phyloP scores from a whole-genome alignment of 148 eudicot genomes.

The Chenopodium quinoa region DNA sequence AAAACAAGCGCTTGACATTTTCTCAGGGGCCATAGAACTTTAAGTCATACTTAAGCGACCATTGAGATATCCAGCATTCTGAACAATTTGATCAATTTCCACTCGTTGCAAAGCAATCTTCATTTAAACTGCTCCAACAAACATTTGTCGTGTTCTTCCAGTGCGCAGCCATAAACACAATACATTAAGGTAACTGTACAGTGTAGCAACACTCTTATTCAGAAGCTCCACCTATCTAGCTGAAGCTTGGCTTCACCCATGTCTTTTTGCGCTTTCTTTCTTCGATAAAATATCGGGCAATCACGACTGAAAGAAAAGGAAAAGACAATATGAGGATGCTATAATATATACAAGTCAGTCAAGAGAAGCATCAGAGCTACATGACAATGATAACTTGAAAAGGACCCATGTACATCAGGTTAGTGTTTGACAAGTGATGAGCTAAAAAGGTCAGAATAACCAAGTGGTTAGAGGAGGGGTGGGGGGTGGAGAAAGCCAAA shows the following conservation, averaged over 20 bases:
- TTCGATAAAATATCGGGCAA: constrained; percentile 97
- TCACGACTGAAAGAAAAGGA: constrained; percentile 63
- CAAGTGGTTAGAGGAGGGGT: background rate
- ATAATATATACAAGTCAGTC: background rate
- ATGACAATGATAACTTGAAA: background rate
- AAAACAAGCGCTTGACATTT: background rate
- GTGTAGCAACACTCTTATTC: constrained; percentile 5
- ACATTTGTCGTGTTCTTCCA: background rate
- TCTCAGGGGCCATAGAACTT: background rate
- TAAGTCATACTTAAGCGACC: background rate
- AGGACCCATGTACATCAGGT: background rate
- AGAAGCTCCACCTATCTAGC: constrained; percentile 89
- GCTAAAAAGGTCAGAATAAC: background rate
- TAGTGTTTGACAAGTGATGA: background rate
- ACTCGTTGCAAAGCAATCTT: background rate
- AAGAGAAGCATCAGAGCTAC: no score
- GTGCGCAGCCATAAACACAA: background rate
- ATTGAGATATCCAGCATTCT: background rate
- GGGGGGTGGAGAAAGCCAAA: background rate
- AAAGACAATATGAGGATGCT: background rate
- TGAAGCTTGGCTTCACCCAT: constrained; percentile 97
- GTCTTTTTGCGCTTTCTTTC: constrained; percentile 98
- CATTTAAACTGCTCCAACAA: background rate
- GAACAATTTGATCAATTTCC: background rate
- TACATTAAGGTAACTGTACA: constrained; percentile 1